phyloP scores from a whole-genome alignment of 768 basidiomycete species.

The Boletus eberwhitei region DNA sequence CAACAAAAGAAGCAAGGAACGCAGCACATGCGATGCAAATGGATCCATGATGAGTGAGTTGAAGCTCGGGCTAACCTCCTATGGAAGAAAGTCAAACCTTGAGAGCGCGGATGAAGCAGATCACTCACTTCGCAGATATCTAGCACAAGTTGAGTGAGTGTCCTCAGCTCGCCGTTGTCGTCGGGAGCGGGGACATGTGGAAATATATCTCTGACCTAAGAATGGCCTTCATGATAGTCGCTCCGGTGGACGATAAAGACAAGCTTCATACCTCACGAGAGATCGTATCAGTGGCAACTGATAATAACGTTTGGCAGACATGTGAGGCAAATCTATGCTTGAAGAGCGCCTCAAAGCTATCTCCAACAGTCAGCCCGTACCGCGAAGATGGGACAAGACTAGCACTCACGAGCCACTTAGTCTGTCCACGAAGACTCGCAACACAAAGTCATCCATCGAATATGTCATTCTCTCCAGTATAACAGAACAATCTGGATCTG shows the following conservation, averaged over 20 bases:
- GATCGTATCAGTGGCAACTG: slow-evolving; percentile 59
- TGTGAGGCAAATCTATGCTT: slow-evolving; percentile 92
- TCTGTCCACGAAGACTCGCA: slow-evolving; percentile 85
- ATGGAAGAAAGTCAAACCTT: slow-evolving; percentile 7
- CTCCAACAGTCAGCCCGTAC: slow-evolving; percentile 3
- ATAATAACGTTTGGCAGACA: slow-evolving; percentile 88
- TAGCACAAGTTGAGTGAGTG: slow-evolving; percentile 58
- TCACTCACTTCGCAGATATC: slow-evolving; percentile 61
- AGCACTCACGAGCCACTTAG: slow-evolving; percentile 80
- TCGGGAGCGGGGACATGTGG: slow-evolving; percentile 44
- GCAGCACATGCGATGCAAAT: slow-evolving; percentile 88
- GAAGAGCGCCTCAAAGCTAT: slow-evolving; percentile 59
- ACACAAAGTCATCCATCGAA: slow-evolving; percentile 96
- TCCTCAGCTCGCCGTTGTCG: slow-evolving; percentile 65
- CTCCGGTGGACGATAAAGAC: neutral
- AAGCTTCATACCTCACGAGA: slow-evolving; percentile 56
- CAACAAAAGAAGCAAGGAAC: slow-evolving; percentile 75
- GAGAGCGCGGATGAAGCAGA: slow-evolving; percentile 10
- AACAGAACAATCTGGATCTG: slow-evolving; percentile 90
- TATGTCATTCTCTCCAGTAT: slow-evolving; percentile 86
- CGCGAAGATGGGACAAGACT: slow-evolving; percentile 1
- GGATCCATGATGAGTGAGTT: slow-evolving; percentile 72
- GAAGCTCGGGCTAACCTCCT: slow-evolving; percentile 73
- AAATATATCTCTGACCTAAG: slow-evolving; percentile 52
- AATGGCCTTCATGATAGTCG: neutral